Base-by-base conservation (phyloP, 805 yeast species). In the Starmerella floricola region DNA sequence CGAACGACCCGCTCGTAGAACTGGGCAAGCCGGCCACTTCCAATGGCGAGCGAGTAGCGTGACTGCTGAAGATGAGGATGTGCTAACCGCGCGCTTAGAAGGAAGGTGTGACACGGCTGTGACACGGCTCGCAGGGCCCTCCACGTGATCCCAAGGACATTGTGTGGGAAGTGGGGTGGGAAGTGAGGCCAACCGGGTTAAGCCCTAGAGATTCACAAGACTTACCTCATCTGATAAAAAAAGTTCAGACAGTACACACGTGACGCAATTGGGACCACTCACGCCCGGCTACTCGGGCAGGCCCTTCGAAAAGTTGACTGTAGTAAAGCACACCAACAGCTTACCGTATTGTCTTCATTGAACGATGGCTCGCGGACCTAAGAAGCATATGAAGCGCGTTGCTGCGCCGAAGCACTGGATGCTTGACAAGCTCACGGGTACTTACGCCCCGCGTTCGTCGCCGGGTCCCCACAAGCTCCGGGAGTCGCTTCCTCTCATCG, bases 331-430 rank as follows among this genome's bases (percentile, higher is more conserved):
- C 27, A 13, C n/a, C n/a, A 32, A 32, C 40, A 40, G 45, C 45
- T 43, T 24, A 38, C 42, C 47, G 35, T 36, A 43, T 35, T 35
- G 42, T 35, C 43, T 42, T 35, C 42, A 40, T 46, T 38, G 41
- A 36, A 45, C 31, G 53, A 62, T 66, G 82, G 87, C 81, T 49
- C 58, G 61, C 48, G 61, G 61, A 52, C 61, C 58, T 34, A 85
- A 86, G 87, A 87, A 88, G 79, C 96, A 88, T 72, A 80, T 87
- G 71, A 87, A 88, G 80, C 86, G 97, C 81, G 81, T 88, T 73
- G 95, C 97, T 71, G 98, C 98, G 71, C 99, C 99, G 78, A 81
- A 87, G 77, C 98, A 91, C 81, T 91, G 98, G 98, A 83, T 91
- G 93, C 84, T 91, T 77, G 98, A 93, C 93, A 91, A 91, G 76